Evolutionary conservation across 176 grass and related monocot genomes (phyloP).

Genomic region (Musa beccarii): DNA sequence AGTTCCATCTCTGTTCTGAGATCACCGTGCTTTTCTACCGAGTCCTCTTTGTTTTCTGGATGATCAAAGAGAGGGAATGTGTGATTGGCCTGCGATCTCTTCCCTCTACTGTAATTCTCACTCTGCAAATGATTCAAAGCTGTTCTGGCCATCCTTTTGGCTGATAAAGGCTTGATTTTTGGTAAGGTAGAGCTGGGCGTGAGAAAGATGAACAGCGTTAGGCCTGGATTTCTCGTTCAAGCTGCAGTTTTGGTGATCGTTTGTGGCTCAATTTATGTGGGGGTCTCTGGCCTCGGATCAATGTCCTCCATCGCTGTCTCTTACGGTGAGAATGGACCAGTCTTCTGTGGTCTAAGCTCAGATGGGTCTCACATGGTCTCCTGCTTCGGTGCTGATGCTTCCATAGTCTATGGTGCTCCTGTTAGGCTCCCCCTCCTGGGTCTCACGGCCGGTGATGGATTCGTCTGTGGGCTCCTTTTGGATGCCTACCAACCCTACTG

Average conservation of each 20-base stretch:
- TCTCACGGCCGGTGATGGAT: conserved; percentile 80
- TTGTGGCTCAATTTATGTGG: conserved; percentile 12
- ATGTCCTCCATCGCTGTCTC: conserved; percentile 94
- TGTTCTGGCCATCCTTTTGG: neutral
- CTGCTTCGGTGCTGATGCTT: conserved; percentile 78
- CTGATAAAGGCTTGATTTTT: too few relatives aligned
- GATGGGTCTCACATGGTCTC: conserved; percentile 68
- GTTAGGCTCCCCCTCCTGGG: conserved; percentile 58
- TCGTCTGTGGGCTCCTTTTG: conserved; percentile 75
- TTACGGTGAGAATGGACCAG: conserved; percentile 87
- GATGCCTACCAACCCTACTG: conserved; percentile 85
- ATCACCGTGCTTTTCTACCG: neutral
- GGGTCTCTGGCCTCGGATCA: conserved; percentile 56
- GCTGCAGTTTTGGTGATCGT: conserved; percentile 25
- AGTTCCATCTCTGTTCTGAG: neutral
- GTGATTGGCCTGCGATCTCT: neutral
- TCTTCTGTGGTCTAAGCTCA: conserved; percentile 77
- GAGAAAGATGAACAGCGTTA: conserved; percentile 19
- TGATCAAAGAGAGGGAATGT: neutral
- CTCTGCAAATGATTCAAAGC: neutral
- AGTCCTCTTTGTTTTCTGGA: neutral
- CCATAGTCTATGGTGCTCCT: conserved; percentile 81
- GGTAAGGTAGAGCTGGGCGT: neutral
- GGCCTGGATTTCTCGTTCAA: neutral
- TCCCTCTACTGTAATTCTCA: neutral